Evolutionary conservation across 2,329 filamentous ascomycete species (phyloP), one percentile per base, ranked within the genome.

Genomic region (Rutstroemia sp.): DNA sequence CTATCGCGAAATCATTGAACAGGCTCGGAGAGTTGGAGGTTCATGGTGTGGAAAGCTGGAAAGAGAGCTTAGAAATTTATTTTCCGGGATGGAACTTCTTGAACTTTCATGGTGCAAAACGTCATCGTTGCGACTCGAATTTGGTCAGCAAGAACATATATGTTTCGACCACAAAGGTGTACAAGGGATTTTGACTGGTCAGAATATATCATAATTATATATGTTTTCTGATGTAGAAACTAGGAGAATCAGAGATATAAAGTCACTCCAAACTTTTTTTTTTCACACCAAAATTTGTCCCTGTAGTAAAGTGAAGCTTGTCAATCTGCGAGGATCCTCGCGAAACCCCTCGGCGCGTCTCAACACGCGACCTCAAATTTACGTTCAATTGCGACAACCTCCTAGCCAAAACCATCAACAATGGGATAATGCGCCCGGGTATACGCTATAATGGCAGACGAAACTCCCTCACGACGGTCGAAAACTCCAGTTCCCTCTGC

Each of bases 1-100:
- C 48, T 67, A 64, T 63, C 56, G 60, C 27, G 45, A 50, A 61
- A 60, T 59, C 64, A 66, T 67, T 56, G 21, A 25, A 17, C 23
- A n/a, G 39, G 17, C 10, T 6, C 27, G 17, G 12, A 7, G 4
- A 51, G 19, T 7, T 7, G 10, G 19, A 38, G 19, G 23, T 34
- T 38, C 27, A 9, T 30, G 2, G 27, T 3, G 27, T 30, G 27
- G 27, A 30, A 30, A 30, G 8, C 27, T 30, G 27, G 27, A 9
- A 30, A 10, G 27, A 10, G 27, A 30, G 27, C 3, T 14, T 41
- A 7, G 17, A n/a, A 21, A 44, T 44, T 51, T 55, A 45, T 38
- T 51, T 55, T 55, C 48, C 16, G 53, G 25, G 34, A 27, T 37
- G 19, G 27, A 30, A 16, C 14, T 45, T 50, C 39, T 38, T 30